Base-by-base conservation (phyloP, 2,329 filamentous ascomycete species). In the Colletotrichum sidae region DNA sequence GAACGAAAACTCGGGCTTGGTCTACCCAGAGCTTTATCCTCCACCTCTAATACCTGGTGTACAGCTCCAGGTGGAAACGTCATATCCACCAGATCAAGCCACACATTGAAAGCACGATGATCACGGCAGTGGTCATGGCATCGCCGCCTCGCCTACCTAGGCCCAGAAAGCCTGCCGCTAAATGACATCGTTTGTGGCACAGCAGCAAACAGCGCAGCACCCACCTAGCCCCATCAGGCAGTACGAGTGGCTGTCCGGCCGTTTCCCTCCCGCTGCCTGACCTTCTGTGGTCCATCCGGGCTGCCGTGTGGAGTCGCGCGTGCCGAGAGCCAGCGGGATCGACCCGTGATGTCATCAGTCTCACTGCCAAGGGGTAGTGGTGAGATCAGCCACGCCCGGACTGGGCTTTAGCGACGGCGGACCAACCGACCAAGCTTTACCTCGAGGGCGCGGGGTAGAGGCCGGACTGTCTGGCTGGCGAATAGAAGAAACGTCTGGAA, bases 141-240 rank as follows among this genome's bases (percentile, higher is more conserved):
- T 52, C 46, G 44, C 46, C 15, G 52, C 52, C 62, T 52, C 57
- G 44, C 4, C 42, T 33, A 35, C 38, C n/a, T 38, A 39, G 50
- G 39, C 8, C 38, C 33, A 41, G 41, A 34, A 13, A 49, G 35
- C 35, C 35, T 15, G 25, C 35, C 17, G 25, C 25, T 13, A 47
- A 54, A 65, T 65, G 62, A 65, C 58, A 65, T 65, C 41, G 51
- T 38, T 17, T 47, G 62, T 49, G 62, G 62, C 58, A 49, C 58
- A 65, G 58, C 58, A 56, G 10, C 33, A 9, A 25, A 45, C 1
- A 10, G 2, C 8, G 8, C 25, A 13, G 12, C 37, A 45, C 46
- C 4, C 13, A 42, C 44, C 17, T 8, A 33, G 52, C 51, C 46
- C 4, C 13, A 47, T 49, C 17, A 10, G 35, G 52, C 25, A 34